Conservation (phyloP, 306 rosid species). For the Styphnolobium japonicum region DNA sequence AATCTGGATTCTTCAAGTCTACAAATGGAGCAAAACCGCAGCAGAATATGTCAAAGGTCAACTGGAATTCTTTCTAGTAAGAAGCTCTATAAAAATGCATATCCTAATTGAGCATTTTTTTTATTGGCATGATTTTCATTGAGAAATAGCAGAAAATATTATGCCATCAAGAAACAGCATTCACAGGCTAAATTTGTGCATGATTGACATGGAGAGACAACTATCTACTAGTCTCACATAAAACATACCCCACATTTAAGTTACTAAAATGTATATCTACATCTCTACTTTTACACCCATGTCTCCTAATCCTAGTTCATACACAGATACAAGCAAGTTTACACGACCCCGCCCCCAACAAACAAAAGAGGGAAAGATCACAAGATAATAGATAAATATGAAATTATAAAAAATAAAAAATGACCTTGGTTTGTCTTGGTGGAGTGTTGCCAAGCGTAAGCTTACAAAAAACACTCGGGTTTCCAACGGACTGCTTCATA, state of each 20-base stretch:
- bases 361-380: neutral
- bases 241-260: neutral
- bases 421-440: constrained; percentile 82
- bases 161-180: neutral
- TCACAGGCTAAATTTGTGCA: neutral
- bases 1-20: neutral
- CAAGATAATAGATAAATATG: neutral
- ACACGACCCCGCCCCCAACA: neutral
- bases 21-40: neutral
- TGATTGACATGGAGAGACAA: neutral
- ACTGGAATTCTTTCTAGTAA: neutral
- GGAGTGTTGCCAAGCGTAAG: constrained; percentile 87
- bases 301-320: neutral
- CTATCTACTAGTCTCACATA: neutral
- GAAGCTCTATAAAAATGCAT: neutral
- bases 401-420: neutral
- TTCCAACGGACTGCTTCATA: constrained; percentile 99
- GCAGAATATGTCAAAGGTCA: neutral
- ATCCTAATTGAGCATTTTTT: neutral
- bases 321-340: neutral
- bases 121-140: neutral
- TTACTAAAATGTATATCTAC: neutral
- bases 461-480: constrained; percentile 92
- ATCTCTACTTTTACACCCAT: neutral
- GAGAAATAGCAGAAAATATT: neutral